phyloP scores from a whole-genome alignment of 176 grass and related monocot species.

The Triticum turgidum region DNA sequence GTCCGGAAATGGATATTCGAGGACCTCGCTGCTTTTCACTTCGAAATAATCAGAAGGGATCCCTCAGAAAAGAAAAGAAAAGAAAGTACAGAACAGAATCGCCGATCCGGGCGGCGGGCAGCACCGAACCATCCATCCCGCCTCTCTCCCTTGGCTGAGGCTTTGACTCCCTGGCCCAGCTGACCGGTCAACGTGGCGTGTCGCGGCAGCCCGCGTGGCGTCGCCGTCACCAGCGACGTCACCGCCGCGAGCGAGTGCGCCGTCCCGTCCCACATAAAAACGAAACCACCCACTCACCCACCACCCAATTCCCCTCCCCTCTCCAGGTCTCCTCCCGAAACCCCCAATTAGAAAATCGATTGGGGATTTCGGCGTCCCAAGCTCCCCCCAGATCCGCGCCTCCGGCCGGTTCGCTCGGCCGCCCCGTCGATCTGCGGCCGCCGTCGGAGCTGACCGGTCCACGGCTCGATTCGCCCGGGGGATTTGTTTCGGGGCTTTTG shows the following conservation, averaged over 20 bases:
- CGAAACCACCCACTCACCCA: slow-evolving; percentile 41
- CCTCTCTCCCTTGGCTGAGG: neutral
- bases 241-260: slow-evolving; percentile 10
- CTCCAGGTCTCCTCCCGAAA: slow-evolving; percentile 9
- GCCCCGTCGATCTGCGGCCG: slow-evolving; percentile 15
- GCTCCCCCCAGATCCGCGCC: neutral
- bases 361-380: slow-evolving; percentile 35
- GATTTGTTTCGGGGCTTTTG: neutral
- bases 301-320: slow-evolving; percentile 7
- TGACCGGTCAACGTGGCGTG: slow-evolving; percentile 34
- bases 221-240: slow-evolving; percentile 27
- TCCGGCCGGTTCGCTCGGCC: no score
- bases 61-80: no score
- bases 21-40: no score
- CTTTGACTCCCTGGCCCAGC: slow-evolving; percentile 3
- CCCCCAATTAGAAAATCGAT: slow-evolving; percentile 42
- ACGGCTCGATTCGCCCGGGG: slow-evolving; percentile 5
- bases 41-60: no score
- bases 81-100: no score
- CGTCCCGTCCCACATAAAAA: slow-evolving; percentile 37
- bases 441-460: neutral
- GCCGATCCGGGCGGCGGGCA: neutral
- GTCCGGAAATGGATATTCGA: no score
- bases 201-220: slow-evolving; percentile 5
- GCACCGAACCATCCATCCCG: no score